These are phyloP conservation scores for Colletotrichum brevisporum DNA, from an alignment of 2,329 filamentous ascomycete species.

Conservation along the genomic window DNA sequence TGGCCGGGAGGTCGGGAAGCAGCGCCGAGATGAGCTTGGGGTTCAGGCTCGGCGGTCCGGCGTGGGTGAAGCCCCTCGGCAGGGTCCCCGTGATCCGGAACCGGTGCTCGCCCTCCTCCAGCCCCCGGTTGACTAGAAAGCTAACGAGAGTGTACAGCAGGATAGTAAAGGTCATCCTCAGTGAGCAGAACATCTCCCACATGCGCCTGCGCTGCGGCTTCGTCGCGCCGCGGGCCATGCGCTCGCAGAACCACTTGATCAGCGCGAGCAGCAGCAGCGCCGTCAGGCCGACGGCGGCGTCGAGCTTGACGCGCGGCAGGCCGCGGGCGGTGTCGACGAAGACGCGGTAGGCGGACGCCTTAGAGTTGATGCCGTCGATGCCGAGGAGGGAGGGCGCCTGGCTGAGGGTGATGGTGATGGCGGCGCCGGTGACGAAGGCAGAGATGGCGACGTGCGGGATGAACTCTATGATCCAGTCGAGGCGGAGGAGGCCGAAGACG, in stretches of 20 bases:
- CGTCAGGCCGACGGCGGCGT: slow-evolving; percentile 81
- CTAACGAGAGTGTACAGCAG: slow-evolving; percentile 82
- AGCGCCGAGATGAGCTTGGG: slow-evolving; percentile 69
- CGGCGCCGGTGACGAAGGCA: slow-evolving; percentile 69
- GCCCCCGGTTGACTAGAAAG: slow-evolving; percentile 74
- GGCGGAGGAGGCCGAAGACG: slow-evolving; percentile 63
- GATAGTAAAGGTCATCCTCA: slow-evolving; percentile 82
- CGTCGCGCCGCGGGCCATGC: slow-evolving; percentile 65
- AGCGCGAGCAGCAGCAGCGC: slow-evolving; percentile 77
- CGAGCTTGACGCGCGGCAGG: slow-evolving; percentile 67
- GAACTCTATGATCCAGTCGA: slow-evolving; percentile 69
- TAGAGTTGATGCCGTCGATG: slow-evolving; percentile 64
- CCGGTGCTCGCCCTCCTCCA: slow-evolving; percentile 58
- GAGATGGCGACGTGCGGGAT: slow-evolving; percentile 67
- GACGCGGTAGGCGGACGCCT: slow-evolving; percentile 62
- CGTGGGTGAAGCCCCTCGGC: slow-evolving; percentile 71
- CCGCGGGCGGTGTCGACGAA: slow-evolving; percentile 66
- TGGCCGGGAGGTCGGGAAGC: slow-evolving; percentile 75
- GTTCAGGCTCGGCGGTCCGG: slow-evolving; percentile 71
- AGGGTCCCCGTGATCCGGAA: slow-evolving; percentile 73
- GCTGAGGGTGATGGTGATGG: slow-evolving; percentile 64
- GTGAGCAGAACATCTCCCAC: slow-evolving; percentile 82
- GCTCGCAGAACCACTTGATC: slow-evolving; percentile 67
- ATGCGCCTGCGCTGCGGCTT: slow-evolving; percentile 72
- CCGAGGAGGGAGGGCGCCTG: slow-evolving; percentile 67